phyloP scores from a whole-genome alignment of 2,329 filamentous ascomycete species.

The Fusarium sublunatum region DNA sequence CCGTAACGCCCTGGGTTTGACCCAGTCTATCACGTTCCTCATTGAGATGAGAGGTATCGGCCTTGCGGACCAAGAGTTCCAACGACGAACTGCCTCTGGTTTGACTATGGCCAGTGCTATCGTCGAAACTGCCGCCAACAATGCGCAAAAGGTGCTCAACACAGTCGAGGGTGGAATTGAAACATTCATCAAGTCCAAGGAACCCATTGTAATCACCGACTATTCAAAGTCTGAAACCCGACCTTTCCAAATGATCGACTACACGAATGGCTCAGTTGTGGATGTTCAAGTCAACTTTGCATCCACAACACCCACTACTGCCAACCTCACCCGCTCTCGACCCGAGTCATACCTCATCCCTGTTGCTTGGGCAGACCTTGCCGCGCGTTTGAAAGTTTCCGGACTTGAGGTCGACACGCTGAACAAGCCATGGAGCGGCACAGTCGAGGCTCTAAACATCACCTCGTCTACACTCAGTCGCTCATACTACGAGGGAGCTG shows the following conservation, averaged over 20 bases:
- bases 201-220: constrained; percentile 49
- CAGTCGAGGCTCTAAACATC: constrained; percentile 47
- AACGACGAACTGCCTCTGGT: constrained; percentile 45
- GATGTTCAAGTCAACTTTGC: constrained; percentile 45
- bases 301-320: constrained; percentile 44
- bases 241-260: constrained; percentile 45
- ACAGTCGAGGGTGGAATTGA: constrained; percentile 44
- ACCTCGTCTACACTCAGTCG: constrained; percentile 33
- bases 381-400: constrained; percentile 40
- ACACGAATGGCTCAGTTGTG: constrained; percentile 43
- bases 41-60: constrained; percentile 49
- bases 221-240: constrained; percentile 33
- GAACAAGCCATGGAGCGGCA: constrained; percentile 34
- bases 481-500: constrained; percentile 46
- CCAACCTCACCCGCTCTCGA: constrained; percentile 48
- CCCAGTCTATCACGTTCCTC: constrained; percentile 48
- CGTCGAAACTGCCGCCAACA: constrained; percentile 47
- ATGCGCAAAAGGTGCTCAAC: constrained; percentile 43
- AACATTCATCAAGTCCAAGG: constrained; percentile 44
- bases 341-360: constrained; percentile 49
- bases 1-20: constrained; percentile 46
- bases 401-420: constrained; percentile 46
- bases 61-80: constrained; percentile 48
- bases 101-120: constrained; percentile 45
- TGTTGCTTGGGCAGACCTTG: constrained; percentile 45